These are phyloP conservation scores for Chaetomium tenue DNA, from an alignment of 495 filamentous ascomycete genomes.

Conservation along the genomic window DNA sequence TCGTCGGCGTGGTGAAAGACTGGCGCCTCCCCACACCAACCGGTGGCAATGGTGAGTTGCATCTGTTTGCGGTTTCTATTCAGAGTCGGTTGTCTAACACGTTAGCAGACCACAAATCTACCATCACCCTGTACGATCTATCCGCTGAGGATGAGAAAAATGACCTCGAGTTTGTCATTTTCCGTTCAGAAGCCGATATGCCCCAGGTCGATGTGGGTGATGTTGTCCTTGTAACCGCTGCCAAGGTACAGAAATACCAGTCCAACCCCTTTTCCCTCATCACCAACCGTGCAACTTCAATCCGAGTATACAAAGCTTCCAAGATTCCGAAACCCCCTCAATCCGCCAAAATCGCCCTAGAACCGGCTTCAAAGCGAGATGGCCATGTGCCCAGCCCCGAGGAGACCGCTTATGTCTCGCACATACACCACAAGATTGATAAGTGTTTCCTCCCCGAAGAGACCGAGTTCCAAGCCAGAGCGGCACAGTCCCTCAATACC, in stretches of 20 bases:
- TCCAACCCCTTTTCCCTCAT: conserved; percentile 39
- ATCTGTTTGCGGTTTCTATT: not conserved
- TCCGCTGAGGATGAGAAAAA: conserved; percentile 36
- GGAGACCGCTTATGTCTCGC: conserved; percentile 43
- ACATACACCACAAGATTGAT: conserved; percentile 42
- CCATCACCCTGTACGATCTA: conserved; percentile 42
- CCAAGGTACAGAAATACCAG: conserved; percentile 38
- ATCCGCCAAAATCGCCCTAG: conserved; percentile 38
- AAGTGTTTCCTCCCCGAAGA: conserved; percentile 45
- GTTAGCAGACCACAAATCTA: conserved; percentile 43
- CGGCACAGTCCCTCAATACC: conserved; percentile 39
- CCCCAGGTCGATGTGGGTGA: conserved; percentile 42
- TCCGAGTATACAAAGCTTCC: conserved; percentile 42
- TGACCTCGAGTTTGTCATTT: conserved; percentile 44
- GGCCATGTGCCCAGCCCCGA: conserved; percentile 24
- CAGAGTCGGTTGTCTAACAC: conserved; percentile 12
- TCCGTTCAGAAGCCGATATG: conserved; percentile 42
- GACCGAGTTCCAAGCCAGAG: conserved; percentile 46
- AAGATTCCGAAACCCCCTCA: conserved; percentile 41
- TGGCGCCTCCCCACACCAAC: conserved; percentile 44
- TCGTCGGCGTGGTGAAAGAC: conserved; percentile 54
- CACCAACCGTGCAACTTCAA: conserved; percentile 34
- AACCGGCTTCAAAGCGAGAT: conserved; percentile 13
- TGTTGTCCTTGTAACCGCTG: conserved; percentile 42
- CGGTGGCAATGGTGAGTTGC: conserved; percentile 40